Base-by-base conservation (phyloP, 2,329 filamentous ascomycete genomes). In the Aureobasidium leucospermi region DNA sequence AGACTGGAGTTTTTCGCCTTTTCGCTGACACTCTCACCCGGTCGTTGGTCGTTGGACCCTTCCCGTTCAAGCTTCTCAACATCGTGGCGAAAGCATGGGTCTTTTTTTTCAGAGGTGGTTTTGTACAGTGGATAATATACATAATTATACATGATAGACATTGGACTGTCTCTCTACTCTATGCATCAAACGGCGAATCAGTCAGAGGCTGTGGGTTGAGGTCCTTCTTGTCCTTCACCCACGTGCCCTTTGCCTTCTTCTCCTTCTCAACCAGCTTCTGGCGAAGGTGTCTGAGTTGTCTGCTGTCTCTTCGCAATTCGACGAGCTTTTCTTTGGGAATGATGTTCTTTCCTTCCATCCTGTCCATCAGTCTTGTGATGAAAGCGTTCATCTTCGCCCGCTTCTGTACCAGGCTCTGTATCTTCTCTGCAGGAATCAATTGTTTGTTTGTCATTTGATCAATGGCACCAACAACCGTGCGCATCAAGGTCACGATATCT, bases 391-490 rank as follows among this genome's bases (percentile, higher is more conserved):
- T 51, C 41, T 63, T 61, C 8, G 52, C 55, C 23, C 67, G 60
- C 13, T 65, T 61, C 10, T 53, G 59, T 15, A 49, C 39, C 67
- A 66, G 70, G 9, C 61, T 47, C 13, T 45, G 47, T 23, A 58
- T 61, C 0, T 63, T 60, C 11, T 60, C 61, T 6, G 51, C 36
- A 15, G 67, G 66, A 1, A 69, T 62, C 34, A 69, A 60, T 0
- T 49, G 45, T 9, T 63, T 63, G 34, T 61, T 58, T 36, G 67
- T 61, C n/a, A 70, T 42, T 10, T 62, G 67, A 57, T 71, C 68
- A 36, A 72, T 68, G 9, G 63, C 63, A 38, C 67, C 63, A 28
- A 70, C 61, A 41, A 67, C 58, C 41, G 48, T 61, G 43, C 64
- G 63, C 45, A 68, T 55, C 32, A 71, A 62, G 4, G 46, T 19